Base-by-base conservation (phyloP, 139 green algal species). In the Chlorella sp. region DNA sequence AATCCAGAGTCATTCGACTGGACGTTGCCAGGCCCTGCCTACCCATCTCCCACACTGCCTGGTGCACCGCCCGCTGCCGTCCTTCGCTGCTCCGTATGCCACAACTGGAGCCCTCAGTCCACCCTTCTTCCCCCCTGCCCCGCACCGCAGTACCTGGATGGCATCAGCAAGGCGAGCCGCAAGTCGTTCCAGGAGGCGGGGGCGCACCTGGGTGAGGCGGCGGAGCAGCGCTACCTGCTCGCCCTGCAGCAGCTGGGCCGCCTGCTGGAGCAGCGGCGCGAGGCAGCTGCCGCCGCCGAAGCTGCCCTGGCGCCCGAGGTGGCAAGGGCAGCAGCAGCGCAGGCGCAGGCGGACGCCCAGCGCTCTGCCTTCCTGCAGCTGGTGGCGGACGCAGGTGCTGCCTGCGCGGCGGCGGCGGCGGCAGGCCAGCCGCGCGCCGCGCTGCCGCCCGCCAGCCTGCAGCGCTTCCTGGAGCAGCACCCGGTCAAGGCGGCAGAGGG, bases 221-320 rank as follows among this genome's bases (percentile, higher is more conserved):
- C 56, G 5, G 55, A 86, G 56, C 81, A 86, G 81, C 81, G 81
- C 36, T 86, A 86, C 70, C 28, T 62, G 5, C 55, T 80, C 18
- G 81, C 30, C 13, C 70, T 86, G 51, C 69, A 63, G 55, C 81
- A 86, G 69, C 81, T 80, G 55, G 25, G 68, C 34, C 69, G 55
- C 3, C 70, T 80, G 51, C 55, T 80, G 55, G 69, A 4, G 44
- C 38, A 86, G 56, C 38, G 60, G 36, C 56, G 30, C 7, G 69
- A 34, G n/a, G 70, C 55, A 0, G 68, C 55, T 2, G 81, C 36
- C 16, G 68, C 36, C 2, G 69, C 70, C 16, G 34, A 28, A 9
- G 56, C n/a, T 1, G 57, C 57, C 34, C 55, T 80, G n/a, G 69
- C 16, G 38, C 81, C 81, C 2, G 81, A 80, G 55, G 21, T 28